phyloP scores from a whole-genome alignment of 768 basidiomycete genomes.

The Suillus fuscotomentosus region DNA sequence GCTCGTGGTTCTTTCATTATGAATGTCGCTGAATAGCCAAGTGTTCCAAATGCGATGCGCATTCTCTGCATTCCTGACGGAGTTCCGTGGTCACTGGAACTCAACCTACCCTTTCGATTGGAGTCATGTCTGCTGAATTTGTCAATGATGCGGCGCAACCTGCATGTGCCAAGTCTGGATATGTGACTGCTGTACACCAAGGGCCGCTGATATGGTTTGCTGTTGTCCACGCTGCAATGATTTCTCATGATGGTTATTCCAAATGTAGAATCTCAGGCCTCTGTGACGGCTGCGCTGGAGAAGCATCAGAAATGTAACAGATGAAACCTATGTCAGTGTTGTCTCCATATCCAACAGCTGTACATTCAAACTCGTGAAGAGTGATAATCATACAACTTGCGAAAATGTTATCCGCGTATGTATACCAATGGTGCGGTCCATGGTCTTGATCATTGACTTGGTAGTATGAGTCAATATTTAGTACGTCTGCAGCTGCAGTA shows the following conservation, averaged over 20 bases:
- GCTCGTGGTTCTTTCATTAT: background rate
- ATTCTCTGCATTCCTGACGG: background rate
- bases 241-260: background rate
- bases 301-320: background rate
- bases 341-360: background rate
- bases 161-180: background rate
- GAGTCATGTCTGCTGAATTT: background rate
- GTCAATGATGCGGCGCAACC: background rate
- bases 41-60: background rate
- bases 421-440: background rate
- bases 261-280: background rate
- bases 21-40: background rate
- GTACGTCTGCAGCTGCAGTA: background rate
- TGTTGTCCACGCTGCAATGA: background rate
- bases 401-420: background rate
- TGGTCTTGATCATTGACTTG: background rate
- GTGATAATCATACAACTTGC: too few relatives aligned
- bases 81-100: background rate
- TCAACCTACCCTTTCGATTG: background rate
- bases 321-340: background rate
- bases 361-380: background rate
- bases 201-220: background rate
- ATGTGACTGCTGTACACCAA: background rate
- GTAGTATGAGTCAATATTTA: background rate
- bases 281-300: background rate